Evolutionary conservation across 1,284 basidiomycete species (phyloP), one percentile per base, ranked within the genome.

Genomic region (Vanrija sp.): DNA sequence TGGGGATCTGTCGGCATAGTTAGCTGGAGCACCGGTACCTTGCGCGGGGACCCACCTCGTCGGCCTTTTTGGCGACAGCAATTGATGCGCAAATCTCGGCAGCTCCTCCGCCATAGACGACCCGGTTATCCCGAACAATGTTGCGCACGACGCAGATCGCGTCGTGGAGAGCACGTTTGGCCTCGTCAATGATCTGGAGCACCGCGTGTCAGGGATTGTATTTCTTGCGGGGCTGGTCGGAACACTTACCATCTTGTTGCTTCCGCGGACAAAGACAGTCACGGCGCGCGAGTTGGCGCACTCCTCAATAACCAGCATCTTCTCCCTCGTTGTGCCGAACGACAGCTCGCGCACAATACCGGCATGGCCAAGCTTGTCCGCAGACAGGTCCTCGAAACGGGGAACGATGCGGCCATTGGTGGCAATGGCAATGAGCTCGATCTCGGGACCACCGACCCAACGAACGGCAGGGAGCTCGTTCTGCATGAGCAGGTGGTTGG

Each of bases 251-350:
- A 98, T 98, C 80, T 98, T 98, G 80, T 98, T 98, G 70, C 88
- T 91, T 36, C 96, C 95, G 39, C 95, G 84, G 9, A 98, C 92
- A 69, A 98, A 98, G 65, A 98, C 87, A 8, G 95, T 98, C 39
- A 98, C 95, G 22, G 96, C 94, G 49, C 93, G 85, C 14, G 89
- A 85, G 77, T 98, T 98, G 49, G 95, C 95, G 68, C 95, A 98
- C 70, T 98, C 92, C 76, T 98, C 95, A 66, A 98, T 95, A 60
- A 98, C 88, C 55, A 98, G 83, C 96, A 98, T 98, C 81, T 96
- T 45, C 77, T 98, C 95, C 61, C 90, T 84, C 15, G 95, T 98
- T 8, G 95, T 98, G 49, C 96, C 96, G 74, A 98, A 98, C 5
- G 89, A 85, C 42, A 98, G 77, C 76, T 98, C 95, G 41, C 92